A percentile compares a stretch with the other conserved stretches of the same genome.
Conservation (phyloP, 768 basidiomycete genomes). For the Tulasnella sp. region DNA sequence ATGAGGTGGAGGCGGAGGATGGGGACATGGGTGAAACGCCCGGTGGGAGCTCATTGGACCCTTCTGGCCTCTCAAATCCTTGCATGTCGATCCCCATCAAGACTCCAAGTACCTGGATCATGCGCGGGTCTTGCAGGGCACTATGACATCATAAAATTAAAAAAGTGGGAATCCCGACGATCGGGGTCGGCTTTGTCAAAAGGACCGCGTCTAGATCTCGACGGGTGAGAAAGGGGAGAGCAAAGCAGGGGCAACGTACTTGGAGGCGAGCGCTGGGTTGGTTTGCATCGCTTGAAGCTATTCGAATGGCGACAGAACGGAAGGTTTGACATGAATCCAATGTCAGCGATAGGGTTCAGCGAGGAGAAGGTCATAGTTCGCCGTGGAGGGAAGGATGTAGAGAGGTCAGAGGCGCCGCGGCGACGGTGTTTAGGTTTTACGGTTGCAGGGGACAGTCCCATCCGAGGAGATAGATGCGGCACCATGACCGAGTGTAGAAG, state of each 20-base stretch:
- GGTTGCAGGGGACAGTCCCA: too few species aligned
- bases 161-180: not conserved
- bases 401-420: too few species aligned
- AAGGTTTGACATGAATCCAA: not conserved
- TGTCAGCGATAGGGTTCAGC: too few species aligned
- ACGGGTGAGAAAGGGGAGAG: too few species aligned
- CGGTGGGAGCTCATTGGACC: slow-evolving; percentile 67
- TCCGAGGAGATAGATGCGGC: too few species aligned
- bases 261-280: slow-evolving; percentile 16
- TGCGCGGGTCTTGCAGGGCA: slow-evolving; percentile 70
- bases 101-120: slow-evolving; percentile 82
- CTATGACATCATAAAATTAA: slow-evolving; percentile 25
- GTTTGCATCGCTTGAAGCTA: slow-evolving; percentile 25
- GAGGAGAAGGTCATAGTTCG: not conserved
- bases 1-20: slow-evolving; percentile 30
- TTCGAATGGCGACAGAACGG: not conserved
- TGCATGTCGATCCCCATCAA: slow-evolving; percentile 90
- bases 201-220: slow-evolving; percentile 5
- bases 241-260: not conserved
- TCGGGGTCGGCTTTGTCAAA: not conserved
- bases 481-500: too few species aligned
- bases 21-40: slow-evolving; percentile 33
- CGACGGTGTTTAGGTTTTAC: too few species aligned
- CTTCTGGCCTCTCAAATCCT: slow-evolving; percentile 74
- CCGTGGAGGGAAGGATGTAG: too few species aligned